Conservation (phyloP, 140 eudicot genomes). For the Cichorium intybus region DNA sequence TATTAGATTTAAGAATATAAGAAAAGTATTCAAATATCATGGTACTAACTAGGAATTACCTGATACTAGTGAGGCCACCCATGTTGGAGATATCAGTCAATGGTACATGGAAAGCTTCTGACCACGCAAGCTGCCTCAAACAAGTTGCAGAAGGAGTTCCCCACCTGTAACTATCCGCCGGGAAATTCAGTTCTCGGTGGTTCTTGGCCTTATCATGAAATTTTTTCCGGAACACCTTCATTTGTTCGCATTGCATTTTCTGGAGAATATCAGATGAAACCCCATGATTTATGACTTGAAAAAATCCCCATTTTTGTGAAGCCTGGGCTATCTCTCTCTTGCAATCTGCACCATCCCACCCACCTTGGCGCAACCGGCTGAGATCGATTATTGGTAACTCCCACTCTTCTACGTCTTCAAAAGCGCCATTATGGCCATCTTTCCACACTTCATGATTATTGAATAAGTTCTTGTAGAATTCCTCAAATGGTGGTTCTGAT, state of each 20-base stretch:
- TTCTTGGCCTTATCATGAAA: slow-evolving; percentile 38
- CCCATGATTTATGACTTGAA: slow-evolving; percentile 84
- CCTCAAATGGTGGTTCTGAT: slow-evolving; percentile 64
- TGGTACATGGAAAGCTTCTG: slow-evolving; percentile 79
- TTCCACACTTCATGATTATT: neutral
- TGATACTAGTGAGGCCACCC: slow-evolving; percentile 38
- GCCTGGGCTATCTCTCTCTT: slow-evolving; percentile 61
- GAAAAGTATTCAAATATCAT: neutral
- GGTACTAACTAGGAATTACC: slow-evolving; percentile 33
- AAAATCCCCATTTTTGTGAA: slow-evolving; percentile 86
- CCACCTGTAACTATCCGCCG: slow-evolving; percentile 66
- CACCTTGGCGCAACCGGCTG: slow-evolving; percentile 39
- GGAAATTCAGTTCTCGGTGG: slow-evolving; percentile 30
- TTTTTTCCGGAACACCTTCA: slow-evolving; percentile 48
- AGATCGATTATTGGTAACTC: slow-evolving; percentile 84
- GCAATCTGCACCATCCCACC: slow-evolving; percentile 43
- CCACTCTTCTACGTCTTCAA: slow-evolving; percentile 40
- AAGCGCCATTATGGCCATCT: neutral
- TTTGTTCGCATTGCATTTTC: slow-evolving; percentile 59
- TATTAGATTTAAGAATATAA: too few species aligned
- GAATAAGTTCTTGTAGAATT: slow-evolving; percentile 45
- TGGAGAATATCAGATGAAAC: slow-evolving; percentile 42
- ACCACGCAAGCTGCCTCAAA: slow-evolving; percentile 65
- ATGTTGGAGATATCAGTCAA: slow-evolving; percentile 42
- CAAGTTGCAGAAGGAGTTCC: slow-evolving; percentile 67